phyloP scores from a whole-genome alignment of 164 flowering plant species.

The Nymphaea thermarum region DNA sequence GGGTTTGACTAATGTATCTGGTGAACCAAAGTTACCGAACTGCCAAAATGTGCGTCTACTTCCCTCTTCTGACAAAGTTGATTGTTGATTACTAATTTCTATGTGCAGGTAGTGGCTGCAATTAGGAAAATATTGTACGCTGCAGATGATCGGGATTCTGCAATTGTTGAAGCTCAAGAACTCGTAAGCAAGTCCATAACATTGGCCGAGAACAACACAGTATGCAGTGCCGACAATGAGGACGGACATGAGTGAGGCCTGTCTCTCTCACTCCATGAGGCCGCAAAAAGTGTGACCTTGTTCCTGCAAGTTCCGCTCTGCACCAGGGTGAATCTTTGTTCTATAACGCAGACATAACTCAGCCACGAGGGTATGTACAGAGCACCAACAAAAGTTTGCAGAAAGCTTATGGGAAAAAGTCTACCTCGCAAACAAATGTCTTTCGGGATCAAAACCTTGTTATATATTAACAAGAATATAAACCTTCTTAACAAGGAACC shows the following conservation, averaged over 20 bases:
- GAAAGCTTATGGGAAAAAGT: no score
- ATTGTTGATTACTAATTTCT: neutral
- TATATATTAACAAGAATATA: no score
- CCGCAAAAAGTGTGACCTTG: neutral
- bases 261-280: neutral
- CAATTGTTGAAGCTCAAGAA: slow-evolving; percentile 64
- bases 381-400: no score
- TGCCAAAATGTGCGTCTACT: neutral
- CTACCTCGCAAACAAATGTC: no score
- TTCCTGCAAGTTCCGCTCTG: no score
- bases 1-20: no score
- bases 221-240: neutral
- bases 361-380: no score
- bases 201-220: slow-evolving; percentile 4
- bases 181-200: slow-evolving; percentile 16
- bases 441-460: no score
- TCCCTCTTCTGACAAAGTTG: neutral
- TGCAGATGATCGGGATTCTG: slow-evolving; percentile 61
- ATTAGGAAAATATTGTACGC: slow-evolving; percentile 71
- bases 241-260: neutral
- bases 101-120: slow-evolving; percentile 51
- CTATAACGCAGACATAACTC: no score
- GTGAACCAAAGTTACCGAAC: neutral
- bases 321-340: no score
- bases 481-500: no score